Conservation (phyloP, 225 moss, liverwort and hornwort genomes). For the Pseudoscleropodium purum region DNA sequence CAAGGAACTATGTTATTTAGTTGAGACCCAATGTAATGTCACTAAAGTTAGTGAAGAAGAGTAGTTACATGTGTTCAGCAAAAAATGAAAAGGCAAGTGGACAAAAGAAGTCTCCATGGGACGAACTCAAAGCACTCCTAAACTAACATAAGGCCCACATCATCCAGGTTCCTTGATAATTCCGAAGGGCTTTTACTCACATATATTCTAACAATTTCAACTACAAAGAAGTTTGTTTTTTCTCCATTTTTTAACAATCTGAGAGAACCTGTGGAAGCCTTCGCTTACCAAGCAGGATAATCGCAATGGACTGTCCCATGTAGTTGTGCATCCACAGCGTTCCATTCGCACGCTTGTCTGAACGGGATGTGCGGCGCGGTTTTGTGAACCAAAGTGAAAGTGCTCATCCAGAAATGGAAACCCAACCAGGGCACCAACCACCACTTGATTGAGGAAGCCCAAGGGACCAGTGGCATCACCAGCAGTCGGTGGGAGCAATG, state of each 20-base stretch:
- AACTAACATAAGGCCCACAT: neutral
- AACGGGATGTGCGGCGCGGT: conserved; percentile 87
- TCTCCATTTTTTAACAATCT: neutral
- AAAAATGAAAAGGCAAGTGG: neutral
- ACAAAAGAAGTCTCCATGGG: neutral
- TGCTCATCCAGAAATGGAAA: conserved; percentile 95
- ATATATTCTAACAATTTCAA: neutral
- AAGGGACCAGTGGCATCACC: conserved; percentile 46
- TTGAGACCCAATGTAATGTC: no score
- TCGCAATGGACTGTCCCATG: conserved; percentile 77
- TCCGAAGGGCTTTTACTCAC: neutral
- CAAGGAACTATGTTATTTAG: no score
- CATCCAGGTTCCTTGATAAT: neutral
- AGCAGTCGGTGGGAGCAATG: conserved; percentile 56
- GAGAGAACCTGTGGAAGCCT: neutral
- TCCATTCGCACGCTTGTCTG: conserved; percentile 76
- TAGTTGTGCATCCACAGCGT: conserved; percentile 64
- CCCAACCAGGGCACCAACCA: conserved; percentile 44
- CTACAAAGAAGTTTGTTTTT: neutral
- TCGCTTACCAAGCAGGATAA: conserved; percentile 61
- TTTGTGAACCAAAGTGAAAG: conserved; percentile 80
- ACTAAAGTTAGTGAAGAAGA: no score
- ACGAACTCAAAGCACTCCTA: neutral
- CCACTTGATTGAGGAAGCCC: conserved; percentile 78
- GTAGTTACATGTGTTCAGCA: no score